Conservation (phyloP, 768 basidiomycete genomes). For the Harrya chromipes region DNA sequence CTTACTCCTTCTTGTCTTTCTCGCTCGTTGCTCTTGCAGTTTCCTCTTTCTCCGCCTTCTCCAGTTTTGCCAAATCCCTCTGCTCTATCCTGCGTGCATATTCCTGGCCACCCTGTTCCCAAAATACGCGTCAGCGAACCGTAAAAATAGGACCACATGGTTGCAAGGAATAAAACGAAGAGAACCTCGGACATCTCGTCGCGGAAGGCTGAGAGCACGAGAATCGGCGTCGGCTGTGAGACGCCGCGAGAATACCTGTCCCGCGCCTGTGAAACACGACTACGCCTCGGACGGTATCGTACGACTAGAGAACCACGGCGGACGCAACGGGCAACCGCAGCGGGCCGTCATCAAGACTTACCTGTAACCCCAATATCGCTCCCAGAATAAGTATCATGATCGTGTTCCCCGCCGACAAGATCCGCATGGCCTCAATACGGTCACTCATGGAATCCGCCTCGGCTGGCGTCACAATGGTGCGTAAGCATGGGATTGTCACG, state of each 20-base stretch:
- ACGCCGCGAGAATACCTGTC: constrained; percentile 1
- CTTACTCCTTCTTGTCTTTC: constrained; percentile 32
- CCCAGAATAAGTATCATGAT: constrained; percentile 71
- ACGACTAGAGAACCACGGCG: constrained; percentile 1
- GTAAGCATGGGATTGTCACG: constrained; percentile 75
- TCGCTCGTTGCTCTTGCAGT: constrained; percentile 11
- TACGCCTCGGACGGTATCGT: neutral
- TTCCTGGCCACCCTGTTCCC: constrained; percentile 77
- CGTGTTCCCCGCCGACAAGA: constrained; percentile 84
- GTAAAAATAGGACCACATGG: constrained; percentile 6
- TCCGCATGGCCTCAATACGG: constrained; percentile 72
- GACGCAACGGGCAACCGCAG: neutral
- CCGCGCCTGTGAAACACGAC: constrained; percentile 9
- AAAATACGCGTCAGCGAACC: constrained; percentile 8
- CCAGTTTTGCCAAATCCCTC: constrained; percentile 36
- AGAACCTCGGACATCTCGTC: constrained; percentile 3
- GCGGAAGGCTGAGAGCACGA: neutral
- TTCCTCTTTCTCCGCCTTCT: constrained; percentile 36
- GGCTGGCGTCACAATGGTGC: constrained; percentile 66
- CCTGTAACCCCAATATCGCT: constrained; percentile 70
- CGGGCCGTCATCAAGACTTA: constrained; percentile 33
- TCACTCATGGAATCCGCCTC: constrained; percentile 58
- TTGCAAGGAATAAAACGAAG: constrained; percentile 5
- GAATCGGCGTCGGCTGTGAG: constrained; percentile 12
- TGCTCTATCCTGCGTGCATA: constrained; percentile 67